A percentile compares a stretch with the other conserved stretches of the same genome.
These are phyloP conservation scores for Myxozyma lipomycoides DNA, from an alignment of 805 yeast genomes.

Conservation along the genomic window DNA sequence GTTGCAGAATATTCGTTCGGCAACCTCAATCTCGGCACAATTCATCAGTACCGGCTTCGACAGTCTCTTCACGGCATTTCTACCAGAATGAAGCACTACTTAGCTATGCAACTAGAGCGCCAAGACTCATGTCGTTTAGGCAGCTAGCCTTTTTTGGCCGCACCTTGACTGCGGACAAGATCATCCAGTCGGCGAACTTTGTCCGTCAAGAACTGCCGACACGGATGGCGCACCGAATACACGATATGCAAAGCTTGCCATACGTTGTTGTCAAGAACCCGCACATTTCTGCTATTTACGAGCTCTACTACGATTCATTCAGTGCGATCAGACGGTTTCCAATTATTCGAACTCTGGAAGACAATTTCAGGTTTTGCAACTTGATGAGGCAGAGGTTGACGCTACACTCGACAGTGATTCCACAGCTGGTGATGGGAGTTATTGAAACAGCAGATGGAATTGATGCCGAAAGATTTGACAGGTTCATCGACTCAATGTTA, in stretches of 20 bases:
- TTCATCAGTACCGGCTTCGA: conserved; percentile 16
- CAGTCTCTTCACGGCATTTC: conserved; percentile 58
- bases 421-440: conserved; percentile 91
- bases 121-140: conserved; percentile 85
- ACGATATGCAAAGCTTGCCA: conserved; percentile 77
- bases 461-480: conserved; percentile 63
- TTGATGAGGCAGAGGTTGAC: conserved; percentile 58
- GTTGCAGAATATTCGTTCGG: no score
- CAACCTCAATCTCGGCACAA: conserved; percentile 4
- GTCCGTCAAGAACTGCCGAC: conserved; percentile 82
- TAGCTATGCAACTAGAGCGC: conserved; percentile 58
- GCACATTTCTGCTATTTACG: conserved; percentile 83
- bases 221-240: conserved; percentile 72
- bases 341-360: conserved; percentile 61
- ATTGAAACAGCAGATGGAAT: conserved; percentile 61
- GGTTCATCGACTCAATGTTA: conserved; percentile 68
- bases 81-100: conserved; percentile 72
- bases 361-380: conserved; percentile 68
- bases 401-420: conserved; percentile 75
- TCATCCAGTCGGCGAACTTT: conserved; percentile 80
- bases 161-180: conserved; percentile 67
- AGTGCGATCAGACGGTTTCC: conserved; percentile 76
- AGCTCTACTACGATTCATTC: conserved; percentile 82
- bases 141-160: conserved; percentile 90
- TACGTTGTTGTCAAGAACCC: conserved; percentile 79